phyloP scores from a whole-genome alignment of 129 eudicot genomes.

The Flaveria ramosissima region DNA sequence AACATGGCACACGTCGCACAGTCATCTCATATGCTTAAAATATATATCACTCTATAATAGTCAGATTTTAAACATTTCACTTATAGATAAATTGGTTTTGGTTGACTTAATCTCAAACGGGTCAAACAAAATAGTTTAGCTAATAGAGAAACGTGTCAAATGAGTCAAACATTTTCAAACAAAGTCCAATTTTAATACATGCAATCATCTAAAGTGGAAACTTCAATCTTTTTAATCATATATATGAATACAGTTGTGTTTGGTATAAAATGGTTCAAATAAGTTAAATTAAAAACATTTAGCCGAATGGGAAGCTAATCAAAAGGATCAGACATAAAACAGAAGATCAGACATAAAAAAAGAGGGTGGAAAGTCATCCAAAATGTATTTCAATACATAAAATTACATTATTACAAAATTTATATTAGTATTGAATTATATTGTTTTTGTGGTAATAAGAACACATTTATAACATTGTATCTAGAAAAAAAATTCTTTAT shows the following conservation, averaged over 20 bases:
- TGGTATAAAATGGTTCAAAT: neutral
- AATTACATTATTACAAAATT: no score
- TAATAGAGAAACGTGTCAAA: no score
- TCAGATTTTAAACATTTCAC: neutral
- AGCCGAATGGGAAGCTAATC: neutral
- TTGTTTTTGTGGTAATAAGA: no score
- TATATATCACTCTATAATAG: neutral
- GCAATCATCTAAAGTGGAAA: neutral
- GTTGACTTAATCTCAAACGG: neutral
- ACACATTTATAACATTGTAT: no score
- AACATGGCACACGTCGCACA: constrained; percentile 14
- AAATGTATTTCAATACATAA: neutral
- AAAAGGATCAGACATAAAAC: neutral
- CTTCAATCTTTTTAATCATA: neutral
- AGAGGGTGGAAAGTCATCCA: neutral
- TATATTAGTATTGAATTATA: no score
- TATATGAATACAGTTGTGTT: neutral
- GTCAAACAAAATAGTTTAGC: neutral
- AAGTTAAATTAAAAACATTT: neutral
- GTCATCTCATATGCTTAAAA: neutral
- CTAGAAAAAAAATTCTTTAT: no score
- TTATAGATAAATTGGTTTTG: neutral
- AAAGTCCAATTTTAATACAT: neutral
- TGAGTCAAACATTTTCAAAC: neutral
- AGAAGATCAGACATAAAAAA: no score